phyloP scores from a whole-genome alignment of 2,329 filamentous ascomycete species.

The Colletotrichum tanaceti region DNA sequence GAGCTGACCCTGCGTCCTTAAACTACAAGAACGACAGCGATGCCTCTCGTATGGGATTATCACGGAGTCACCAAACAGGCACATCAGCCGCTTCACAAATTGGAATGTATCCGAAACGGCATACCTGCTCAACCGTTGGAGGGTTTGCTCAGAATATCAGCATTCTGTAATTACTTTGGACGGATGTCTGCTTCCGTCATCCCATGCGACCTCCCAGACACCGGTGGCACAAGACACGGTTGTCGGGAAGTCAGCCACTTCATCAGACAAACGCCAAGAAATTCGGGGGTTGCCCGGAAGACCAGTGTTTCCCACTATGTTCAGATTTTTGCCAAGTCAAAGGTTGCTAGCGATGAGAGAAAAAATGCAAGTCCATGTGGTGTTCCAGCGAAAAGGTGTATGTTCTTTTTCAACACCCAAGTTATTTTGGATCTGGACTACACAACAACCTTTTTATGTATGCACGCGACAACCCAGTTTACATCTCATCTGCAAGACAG shows the following conservation, averaged over 20 bases:
- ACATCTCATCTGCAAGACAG: neutral
- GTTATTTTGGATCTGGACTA: neutral
- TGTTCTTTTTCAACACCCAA: neutral
- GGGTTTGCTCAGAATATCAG: neutral
- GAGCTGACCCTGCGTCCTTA: no score
- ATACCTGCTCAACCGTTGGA: neutral
- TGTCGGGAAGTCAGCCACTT: neutral
- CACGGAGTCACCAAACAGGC: neutral
- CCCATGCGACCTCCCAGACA: constrained; percentile 7
- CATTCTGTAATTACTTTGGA: neutral
- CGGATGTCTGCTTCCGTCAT: constrained; percentile 31
- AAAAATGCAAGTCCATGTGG: neutral
- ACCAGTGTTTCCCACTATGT: neutral
- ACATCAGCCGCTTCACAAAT: neutral
- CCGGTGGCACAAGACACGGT: constrained; percentile 7
- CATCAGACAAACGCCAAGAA: neutral
- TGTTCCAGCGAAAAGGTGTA: neutral
- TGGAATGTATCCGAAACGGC: neutral
- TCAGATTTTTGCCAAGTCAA: neutral
- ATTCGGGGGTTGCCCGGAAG: no score
- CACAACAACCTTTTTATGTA: neutral
- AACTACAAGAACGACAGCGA: no score
- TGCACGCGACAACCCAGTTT: neutral
- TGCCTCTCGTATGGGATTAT: no score
- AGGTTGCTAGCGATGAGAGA: neutral